Conservation (phyloP, 306 rosid genomes). For the Trifolium fragiferum region DNA sequence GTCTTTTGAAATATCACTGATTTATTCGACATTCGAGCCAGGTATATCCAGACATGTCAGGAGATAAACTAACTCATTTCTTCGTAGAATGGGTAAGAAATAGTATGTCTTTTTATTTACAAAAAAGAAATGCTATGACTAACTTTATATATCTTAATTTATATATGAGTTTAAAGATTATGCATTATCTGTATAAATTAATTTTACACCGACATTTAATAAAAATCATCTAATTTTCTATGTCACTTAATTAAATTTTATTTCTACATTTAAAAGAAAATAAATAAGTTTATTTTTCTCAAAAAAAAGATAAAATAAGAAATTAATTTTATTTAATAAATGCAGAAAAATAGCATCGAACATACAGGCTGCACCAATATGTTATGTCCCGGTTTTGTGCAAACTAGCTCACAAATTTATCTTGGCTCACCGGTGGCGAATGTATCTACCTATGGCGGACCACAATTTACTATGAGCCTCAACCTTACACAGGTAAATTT, state of each 20-base stretch:
- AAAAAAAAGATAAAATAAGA: too few relatives aligned
- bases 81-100: constrained; percentile 14
- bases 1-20: too few relatives aligned
- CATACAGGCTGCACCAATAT: constrained; percentile 27
- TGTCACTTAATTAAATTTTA: too few relatives aligned
- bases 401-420: background rate
- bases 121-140: too few relatives aligned
- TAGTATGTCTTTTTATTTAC: background rate
- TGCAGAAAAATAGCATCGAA: background rate
- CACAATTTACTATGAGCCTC: background rate
- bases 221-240: too few relatives aligned
- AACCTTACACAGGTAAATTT: too few relatives aligned
- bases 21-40: too few relatives aligned
- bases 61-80: constrained; percentile 12
- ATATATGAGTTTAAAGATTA: too few relatives aligned
- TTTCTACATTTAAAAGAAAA: too few relatives aligned
- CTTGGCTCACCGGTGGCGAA: background rate
- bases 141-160: too few relatives aligned
- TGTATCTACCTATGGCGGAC: constrained; percentile 18
- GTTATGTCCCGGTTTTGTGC: constrained; percentile 31
- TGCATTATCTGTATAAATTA: too few relatives aligned
- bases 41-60: background rate
- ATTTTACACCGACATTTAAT: too few relatives aligned
- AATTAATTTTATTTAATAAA: background rate
- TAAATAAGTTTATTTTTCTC: background rate